phyloP scores from a whole-genome alignment of 1,139 yeast species.

The Taiozyma sp. region DNA sequence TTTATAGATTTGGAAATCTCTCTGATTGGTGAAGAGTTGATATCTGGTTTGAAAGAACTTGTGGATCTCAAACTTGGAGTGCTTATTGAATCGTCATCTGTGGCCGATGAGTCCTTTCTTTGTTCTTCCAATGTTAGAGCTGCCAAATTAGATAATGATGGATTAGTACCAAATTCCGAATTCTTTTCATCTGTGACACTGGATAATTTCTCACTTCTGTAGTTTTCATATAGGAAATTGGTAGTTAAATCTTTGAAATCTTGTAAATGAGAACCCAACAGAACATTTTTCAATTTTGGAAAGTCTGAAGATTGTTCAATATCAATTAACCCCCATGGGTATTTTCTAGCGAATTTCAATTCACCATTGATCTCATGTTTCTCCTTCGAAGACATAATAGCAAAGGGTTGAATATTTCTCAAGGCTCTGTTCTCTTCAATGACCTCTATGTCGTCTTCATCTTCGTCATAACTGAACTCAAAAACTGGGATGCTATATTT shows the following conservation, averaged over 20 bases:
- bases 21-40: slow-evolving; percentile 28
- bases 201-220: slow-evolving; percentile 64
- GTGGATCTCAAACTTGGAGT: slow-evolving; percentile 23
- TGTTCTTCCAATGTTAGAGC: slow-evolving; percentile 35
- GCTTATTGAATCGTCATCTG: slow-evolving; percentile 9
- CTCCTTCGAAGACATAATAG: slow-evolving; percentile 62
- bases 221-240: slow-evolving; percentile 71
- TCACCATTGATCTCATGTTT: slow-evolving; percentile 41
- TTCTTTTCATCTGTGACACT: slow-evolving; percentile 28
- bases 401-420: slow-evolving; percentile 63
- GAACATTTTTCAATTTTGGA: slow-evolving; percentile 54
- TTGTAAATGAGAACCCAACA: slow-evolving; percentile 71
- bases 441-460: slow-evolving; percentile 55
- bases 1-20: slow-evolving; percentile 29
- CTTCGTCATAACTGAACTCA: slow-evolving; percentile 50
- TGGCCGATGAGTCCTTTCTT: neutral
- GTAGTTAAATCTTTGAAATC: slow-evolving; percentile 80
- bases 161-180: slow-evolving; percentile 24
- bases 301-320: slow-evolving; percentile 59
- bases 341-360: slow-evolving; percentile 53
- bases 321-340: slow-evolving; percentile 75
- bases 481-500: slow-evolving; percentile 65
- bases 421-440: slow-evolving; percentile 61
- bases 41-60: slow-evolving; percentile 14
- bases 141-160: slow-evolving; percentile 61